Evolutionary conservation across 2,329 filamentous ascomycete genomes (phyloP).

Genomic region (Pseudonectria foliicola): DNA sequence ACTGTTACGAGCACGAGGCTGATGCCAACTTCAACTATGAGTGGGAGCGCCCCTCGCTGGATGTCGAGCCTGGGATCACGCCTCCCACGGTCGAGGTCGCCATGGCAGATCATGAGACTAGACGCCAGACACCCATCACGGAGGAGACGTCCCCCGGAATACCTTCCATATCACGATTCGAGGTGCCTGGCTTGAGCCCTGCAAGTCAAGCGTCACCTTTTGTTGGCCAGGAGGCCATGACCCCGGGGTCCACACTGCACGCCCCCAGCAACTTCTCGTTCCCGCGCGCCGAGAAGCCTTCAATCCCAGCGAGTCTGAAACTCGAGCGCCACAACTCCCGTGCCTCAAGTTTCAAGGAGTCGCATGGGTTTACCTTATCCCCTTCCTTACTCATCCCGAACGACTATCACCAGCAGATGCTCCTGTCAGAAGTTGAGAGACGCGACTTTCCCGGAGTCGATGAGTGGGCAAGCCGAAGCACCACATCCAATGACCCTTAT

Average conservation of each 20-base stretch:
- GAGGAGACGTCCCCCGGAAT: slow-evolving; percentile 20
- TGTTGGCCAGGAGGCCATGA: slow-evolving; percentile 37
- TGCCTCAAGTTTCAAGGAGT: slow-evolving; percentile 50
- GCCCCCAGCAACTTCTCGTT: slow-evolving; percentile 46
- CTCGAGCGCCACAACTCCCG: slow-evolving; percentile 38
- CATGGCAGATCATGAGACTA: slow-evolving; percentile 17
- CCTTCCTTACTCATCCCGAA: slow-evolving; percentile 55
- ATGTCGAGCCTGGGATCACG: slow-evolving; percentile 24
- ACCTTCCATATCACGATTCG: slow-evolving; percentile 25
- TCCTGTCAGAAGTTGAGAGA: slow-evolving; percentile 24
- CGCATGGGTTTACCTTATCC: slow-evolving; percentile 52
- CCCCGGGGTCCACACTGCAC: slow-evolving; percentile 30
- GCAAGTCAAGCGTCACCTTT: slow-evolving; percentile 37
- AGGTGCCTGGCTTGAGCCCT: slow-evolving; percentile 43
- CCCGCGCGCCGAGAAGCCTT: slow-evolving; percentile 33
- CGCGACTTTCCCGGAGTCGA: slow-evolving; percentile 28
- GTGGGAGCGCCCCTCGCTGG: slow-evolving; percentile 53
- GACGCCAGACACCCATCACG: slow-evolving; percentile 8
- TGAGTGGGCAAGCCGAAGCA: slow-evolving; percentile 16
- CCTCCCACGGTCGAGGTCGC: slow-evolving; percentile 17
- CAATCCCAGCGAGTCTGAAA: slow-evolving; percentile 19
- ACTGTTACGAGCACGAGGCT: slow-evolving; percentile 62
- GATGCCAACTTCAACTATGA: slow-evolving; percentile 61
- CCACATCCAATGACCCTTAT: slow-evolving; percentile 10
- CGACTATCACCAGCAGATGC: slow-evolving; percentile 51